Evolutionary conservation across 2,329 filamentous ascomycete species (phyloP).

Genomic region (Parafenestella ontariensis): DNA sequence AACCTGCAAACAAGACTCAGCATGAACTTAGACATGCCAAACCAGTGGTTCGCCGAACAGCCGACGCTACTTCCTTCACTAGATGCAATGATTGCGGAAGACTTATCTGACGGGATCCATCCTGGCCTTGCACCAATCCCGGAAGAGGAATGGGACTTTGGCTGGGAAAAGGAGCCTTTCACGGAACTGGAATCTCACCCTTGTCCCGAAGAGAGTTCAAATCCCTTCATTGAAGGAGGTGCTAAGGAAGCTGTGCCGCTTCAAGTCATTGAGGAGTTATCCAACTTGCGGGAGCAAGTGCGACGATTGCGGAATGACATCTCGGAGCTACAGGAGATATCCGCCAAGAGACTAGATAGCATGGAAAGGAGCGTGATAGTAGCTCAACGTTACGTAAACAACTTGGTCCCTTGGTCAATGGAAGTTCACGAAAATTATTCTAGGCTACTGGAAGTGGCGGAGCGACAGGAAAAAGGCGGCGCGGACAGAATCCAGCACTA

Average conservation of each 20-base stretch:
- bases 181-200: no score
- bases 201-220: no score
- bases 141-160: conserved; percentile 3
- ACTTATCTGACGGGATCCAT: no score
- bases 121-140: not conserved
- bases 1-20: no score
- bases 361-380: conserved; percentile 8
- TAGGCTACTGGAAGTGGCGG: conserved; percentile 9
- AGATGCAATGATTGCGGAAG: not conserved
- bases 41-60: no score
- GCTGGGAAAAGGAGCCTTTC: no score
- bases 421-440: conserved; percentile 20
- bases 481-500: no score
- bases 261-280: conserved; percentile 1
- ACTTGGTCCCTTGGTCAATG: conserved; percentile 15
- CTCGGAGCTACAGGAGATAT: conserved; percentile 6
- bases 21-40: no score
- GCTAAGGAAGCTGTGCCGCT: not conserved
- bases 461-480: conserved; percentile 2
- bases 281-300: conserved; percentile 1
- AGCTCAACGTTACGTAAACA: conserved; percentile 13
- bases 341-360: conserved; percentile 10
- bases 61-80: not conserved
- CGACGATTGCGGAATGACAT: conserved; percentile 4
- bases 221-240: no score